A percentile compares a stretch with the other conserved stretches of the same genome.
Evolutionary conservation across 345 rosid genomes (phyloP).

Genomic region (Jatropha curcas): DNA sequence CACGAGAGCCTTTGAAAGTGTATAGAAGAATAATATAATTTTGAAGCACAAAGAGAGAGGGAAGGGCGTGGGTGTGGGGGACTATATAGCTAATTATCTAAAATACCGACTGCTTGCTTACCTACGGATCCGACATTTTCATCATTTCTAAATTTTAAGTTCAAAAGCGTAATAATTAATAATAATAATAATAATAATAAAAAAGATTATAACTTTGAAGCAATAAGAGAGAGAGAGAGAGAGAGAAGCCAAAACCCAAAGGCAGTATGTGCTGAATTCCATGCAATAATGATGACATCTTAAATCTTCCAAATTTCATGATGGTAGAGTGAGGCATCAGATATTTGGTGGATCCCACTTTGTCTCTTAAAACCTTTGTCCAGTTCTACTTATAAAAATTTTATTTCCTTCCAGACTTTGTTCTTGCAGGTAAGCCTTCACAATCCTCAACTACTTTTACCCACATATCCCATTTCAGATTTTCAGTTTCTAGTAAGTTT

Average conservation of each 20-base stretch:
- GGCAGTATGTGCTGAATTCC: slow-evolving; percentile 66
- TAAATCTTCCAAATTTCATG: slow-evolving; percentile 59
- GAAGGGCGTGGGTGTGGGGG: too few species aligned
- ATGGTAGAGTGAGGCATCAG: slow-evolving; percentile 75
- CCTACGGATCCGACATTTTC: slow-evolving; percentile 48
- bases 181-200: neutral
- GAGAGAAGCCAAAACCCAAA: too few species aligned
- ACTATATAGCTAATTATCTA: too few species aligned
- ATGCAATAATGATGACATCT: slow-evolving; percentile 82
- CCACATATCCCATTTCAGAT: neutral
- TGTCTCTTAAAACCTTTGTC: slow-evolving; percentile 28
- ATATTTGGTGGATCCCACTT: slow-evolving; percentile 56
- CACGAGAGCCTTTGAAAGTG: too few species aligned
- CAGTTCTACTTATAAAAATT: too few species aligned
- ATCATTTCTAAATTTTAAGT: slow-evolving; percentile 37
- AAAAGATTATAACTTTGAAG: slow-evolving; percentile 43
- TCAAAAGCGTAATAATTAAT: slow-evolving; percentile 57
- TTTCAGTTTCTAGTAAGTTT: neutral
- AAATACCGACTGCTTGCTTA: too few species aligned
- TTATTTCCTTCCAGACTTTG: neutral
- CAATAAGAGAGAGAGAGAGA: slow-evolving; percentile 44
- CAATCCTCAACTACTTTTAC: slow-evolving; percentile 35
- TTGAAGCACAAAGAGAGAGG: too few species aligned
- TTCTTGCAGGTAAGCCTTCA: slow-evolving; percentile 32
- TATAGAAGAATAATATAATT: too few species aligned